Base-by-base conservation (phyloP, 805 yeast genomes). In the Scheffersomyces spartinae region DNA sequence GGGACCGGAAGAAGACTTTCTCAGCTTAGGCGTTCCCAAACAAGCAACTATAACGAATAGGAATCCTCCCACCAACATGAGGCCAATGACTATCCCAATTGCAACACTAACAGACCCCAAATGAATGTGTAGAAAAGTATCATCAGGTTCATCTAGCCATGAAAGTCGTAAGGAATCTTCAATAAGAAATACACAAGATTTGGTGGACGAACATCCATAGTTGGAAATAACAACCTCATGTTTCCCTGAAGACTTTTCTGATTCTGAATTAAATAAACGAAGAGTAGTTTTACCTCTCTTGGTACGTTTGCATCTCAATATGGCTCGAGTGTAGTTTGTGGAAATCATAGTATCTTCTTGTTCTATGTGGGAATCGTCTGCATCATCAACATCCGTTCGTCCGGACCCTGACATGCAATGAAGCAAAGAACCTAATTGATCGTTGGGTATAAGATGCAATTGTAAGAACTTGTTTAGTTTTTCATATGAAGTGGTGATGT, bases 51-150 rank as follows among this genome's bases (percentile, higher is more conserved):
- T n/a, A n/a, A n/a, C n/a, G n/a, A n/a, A n/a, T n/a, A n/a, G n/a
- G n/a, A n/a, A n/a, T n/a, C n/a, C n/a, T n/a, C n/a, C n/a, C n/a
- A n/a, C n/a, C n/a, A n/a, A n/a, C n/a, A n/a, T n/a, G n/a, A n/a
- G n/a, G n/a, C 88, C 88, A 6, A 76, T 40, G 2, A 78, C 49
- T 4, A 77, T 54, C 5, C 91, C 94, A 15, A 79, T 47, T 0
- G 74, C 74, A 17, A 79, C 52, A 9, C 88, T 81, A 11, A 75
- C 62, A 26, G 71, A 62, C 5, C 91, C 85, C 18, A 81, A 49
- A 32, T 68, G 76, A 13, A 80, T 47, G 31, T 68, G 78, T 23
- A 73, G 54, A 29, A 58, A 55, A 23, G 42, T 43, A 18, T 67
- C 64, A 12, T 61, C 42, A 15, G 49, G 55, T n/a, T 40, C 35